phyloP scores from a whole-genome alignment of 2,329 filamentous ascomycete species.

The Fusarium sp. region DNA sequence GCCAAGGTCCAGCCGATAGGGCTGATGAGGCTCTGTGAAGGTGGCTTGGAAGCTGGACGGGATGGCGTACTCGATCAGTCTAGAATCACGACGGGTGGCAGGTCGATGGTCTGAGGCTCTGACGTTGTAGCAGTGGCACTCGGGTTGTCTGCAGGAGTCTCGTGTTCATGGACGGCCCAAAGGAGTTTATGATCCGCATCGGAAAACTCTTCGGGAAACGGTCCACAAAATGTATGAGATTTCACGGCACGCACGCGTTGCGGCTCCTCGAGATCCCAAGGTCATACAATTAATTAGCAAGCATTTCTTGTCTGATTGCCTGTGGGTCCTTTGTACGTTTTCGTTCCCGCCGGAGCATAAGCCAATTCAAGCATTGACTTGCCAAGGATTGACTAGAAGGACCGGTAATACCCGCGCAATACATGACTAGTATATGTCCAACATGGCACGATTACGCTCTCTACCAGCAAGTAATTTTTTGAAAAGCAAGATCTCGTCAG shows the following conservation, averaged over 20 bases:
- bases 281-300: neutral
- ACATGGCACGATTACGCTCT: neutral
- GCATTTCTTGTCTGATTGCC: slow-evolving; percentile 8
- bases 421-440: slow-evolving; percentile 4
- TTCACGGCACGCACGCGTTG: neutral
- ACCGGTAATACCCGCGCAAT: slow-evolving; percentile 13
- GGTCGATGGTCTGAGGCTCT: slow-evolving; percentile 10
- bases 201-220: too few species aligned
- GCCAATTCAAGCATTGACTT: slow-evolving; percentile 14
- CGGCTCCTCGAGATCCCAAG: too few species aligned
- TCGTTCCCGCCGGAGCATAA: neutral
- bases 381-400: neutral
- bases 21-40: slow-evolving; percentile 20
- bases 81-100: neutral
- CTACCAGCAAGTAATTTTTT: neutral
- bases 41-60: slow-evolving; percentile 10
- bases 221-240: slow-evolving; percentile 16
- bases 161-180: neutral
- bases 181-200: neutral
- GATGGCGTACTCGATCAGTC: neutral
- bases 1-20: slow-evolving; percentile 1
- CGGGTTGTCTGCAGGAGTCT: neutral
- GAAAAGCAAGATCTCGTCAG: neutral
- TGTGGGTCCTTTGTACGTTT: slow-evolving; percentile 1
- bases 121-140: neutral